These are phyloP conservation scores for Poronia punctata DNA, from an alignment of 495 filamentous ascomycete genomes.

Conservation along the genomic window DNA sequence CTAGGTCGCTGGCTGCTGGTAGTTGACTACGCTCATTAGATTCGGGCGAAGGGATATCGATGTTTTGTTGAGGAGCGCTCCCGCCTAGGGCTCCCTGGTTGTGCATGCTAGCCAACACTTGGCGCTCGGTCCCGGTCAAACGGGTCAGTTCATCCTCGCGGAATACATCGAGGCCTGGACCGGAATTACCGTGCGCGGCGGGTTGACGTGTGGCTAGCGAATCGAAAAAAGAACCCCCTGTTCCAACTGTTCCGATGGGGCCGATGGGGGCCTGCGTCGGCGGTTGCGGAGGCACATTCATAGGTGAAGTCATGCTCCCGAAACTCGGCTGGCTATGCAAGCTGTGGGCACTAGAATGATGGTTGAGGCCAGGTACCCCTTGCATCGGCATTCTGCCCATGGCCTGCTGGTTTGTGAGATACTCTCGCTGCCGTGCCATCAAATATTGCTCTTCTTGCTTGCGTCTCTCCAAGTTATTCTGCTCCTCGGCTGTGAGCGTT, in stretches of 20 bases:
- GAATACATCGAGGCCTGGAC: constrained; percentile 38
- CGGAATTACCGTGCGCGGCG: constrained; percentile 24
- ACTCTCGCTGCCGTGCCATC: constrained; percentile 90
- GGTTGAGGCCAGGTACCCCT: constrained; percentile 69
- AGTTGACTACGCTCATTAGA: constrained; percentile 30
- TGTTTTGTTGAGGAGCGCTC: constrained; percentile 23
- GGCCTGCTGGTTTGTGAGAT: constrained; percentile 78
- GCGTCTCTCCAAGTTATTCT: constrained; percentile 89
- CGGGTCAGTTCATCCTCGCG: constrained; percentile 37
- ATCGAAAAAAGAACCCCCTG: constrained; percentile 62
- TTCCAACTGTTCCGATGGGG: constrained; percentile 53
- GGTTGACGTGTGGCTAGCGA: constrained; percentile 30
- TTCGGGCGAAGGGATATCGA: constrained; percentile 25
- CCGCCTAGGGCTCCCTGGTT: constrained; percentile 18
- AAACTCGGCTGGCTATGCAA: constrained; percentile 94
- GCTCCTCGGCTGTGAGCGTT: constrained; percentile 92
- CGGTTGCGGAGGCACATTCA: constrained; percentile 65
- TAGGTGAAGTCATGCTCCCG: constrained; percentile 83
- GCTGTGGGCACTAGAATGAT: constrained; percentile 90
- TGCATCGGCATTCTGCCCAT: constrained; percentile 49
- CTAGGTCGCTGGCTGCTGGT: constrained; percentile 35
- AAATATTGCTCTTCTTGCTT: constrained; percentile 98
- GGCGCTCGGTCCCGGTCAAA: constrained; percentile 27
- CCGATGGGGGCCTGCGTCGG: too few relatives aligned
- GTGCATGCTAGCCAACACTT: constrained; percentile 27